A percentile compares a stretch with the other conserved stretches of the same genome.
Evolutionary conservation across 2,329 filamentous ascomycete species (phyloP).

Genomic region (Xylaria multiplex): DNA sequence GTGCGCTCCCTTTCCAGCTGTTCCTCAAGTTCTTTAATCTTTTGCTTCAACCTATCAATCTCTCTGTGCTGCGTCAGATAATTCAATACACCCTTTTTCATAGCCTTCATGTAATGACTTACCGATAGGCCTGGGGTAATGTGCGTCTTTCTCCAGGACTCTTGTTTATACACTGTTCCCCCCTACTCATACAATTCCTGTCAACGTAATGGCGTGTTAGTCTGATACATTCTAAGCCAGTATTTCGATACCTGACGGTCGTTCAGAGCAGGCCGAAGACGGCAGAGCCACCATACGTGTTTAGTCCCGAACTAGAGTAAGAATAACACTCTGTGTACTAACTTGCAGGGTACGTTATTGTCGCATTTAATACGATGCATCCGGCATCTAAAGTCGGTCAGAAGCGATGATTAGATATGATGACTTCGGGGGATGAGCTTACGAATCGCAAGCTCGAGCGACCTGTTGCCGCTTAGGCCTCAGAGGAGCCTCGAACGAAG

Average conservation of each 20-base stretch:
- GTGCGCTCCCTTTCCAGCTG: conserved; percentile 39
- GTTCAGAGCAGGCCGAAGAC: conserved; percentile 6
- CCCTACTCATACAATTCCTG: conserved; percentile 52
- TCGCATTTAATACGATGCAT: conserved; percentile 56
- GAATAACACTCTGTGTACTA: conserved; percentile 27
- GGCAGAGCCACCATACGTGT: conserved; percentile 7
- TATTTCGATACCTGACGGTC: not conserved
- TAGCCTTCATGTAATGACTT: conserved; percentile 13
- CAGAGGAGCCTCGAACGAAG: conserved; percentile 38
- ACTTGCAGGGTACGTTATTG: conserved; percentile 51
- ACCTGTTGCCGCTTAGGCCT: conserved; percentile 43
- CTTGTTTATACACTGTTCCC: conserved; percentile 51
- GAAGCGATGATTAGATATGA: conserved; percentile 9
- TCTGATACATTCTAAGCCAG: conserved; percentile 11
- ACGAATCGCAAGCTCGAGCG: conserved; percentile 50
- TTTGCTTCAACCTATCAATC: conserved; percentile 51
- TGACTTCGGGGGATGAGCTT: conserved; percentile 38
- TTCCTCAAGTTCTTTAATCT: conserved; percentile 48
- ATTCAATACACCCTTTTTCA: not conserved
- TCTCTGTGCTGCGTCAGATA: conserved; percentile 42
- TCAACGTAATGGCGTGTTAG: conserved; percentile 22
- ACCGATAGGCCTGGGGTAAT: conserved; percentile 46
- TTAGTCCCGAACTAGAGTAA: conserved; percentile 9
- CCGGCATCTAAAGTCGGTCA: conserved; percentile 49
- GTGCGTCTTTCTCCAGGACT: conserved; percentile 48